Evolutionary conservation across 768 basidiomycete species (phyloP).

Genomic region (Agrocybe pediades): DNA sequence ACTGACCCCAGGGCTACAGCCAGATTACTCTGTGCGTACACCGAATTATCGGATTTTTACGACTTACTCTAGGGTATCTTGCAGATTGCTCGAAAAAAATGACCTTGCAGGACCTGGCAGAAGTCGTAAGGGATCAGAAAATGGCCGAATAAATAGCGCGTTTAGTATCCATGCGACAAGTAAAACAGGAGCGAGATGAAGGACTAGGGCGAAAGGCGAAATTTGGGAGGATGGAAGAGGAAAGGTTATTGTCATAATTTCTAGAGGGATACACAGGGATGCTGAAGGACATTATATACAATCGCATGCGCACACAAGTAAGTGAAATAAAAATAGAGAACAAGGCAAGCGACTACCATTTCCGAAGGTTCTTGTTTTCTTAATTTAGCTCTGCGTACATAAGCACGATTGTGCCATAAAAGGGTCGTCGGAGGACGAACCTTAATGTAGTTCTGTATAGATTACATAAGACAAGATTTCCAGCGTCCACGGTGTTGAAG

Average conservation of each 20-base stretch:
- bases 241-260: not conserved
- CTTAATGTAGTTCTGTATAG: conserved; percentile 37
- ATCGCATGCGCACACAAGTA: not conserved
- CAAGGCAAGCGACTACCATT: conserved; percentile 13
- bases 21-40: not conserved
- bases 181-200: conserved; percentile 36
- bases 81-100: conserved; percentile 44
- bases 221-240: not conserved
- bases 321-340: not conserved
- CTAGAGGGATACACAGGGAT: not conserved
- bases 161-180: conserved; percentile 37
- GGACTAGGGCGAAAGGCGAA: conserved; percentile 24
- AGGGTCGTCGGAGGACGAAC: conserved; percentile 38
- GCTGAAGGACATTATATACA: not conserved
- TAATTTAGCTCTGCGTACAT: conserved; percentile 1
- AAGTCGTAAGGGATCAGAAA: conserved; percentile 46
- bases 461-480: conserved; percentile 33
- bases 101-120: conserved; percentile 50
- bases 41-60: not conserved
- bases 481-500: conserved; percentile 11
- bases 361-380: conserved; percentile 23
- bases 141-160: conserved; percentile 43
- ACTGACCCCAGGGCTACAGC: conserved; percentile 44
- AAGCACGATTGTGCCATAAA: conserved; percentile 5
- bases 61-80: conserved; percentile 47